Evolutionary conservation across 345 rosid species (phyloP).

Genomic region (Draba incana): DNA sequence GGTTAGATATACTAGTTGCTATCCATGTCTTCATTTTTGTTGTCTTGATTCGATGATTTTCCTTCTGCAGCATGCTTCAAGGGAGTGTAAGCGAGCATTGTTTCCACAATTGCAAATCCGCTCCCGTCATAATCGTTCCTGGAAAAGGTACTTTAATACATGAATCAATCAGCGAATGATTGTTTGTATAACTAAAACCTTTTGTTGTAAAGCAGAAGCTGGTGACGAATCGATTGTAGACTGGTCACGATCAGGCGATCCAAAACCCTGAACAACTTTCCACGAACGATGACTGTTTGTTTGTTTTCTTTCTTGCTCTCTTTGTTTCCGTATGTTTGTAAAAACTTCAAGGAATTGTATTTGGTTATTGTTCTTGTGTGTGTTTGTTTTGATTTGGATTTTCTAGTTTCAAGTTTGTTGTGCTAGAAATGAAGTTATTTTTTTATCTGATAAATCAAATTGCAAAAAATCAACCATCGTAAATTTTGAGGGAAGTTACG

Average conservation of each 20-base stretch:
- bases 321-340: conserved; percentile 3
- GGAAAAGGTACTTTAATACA: conserved; percentile 59
- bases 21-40: neutral
- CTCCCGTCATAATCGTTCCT: conserved; percentile 79
- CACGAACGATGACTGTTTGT: conserved; percentile 12
- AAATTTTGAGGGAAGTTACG: neutral
- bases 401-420: conserved; percentile 17
- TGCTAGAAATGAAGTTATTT: conserved; percentile 13
- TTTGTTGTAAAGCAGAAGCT: conserved; percentile 39
- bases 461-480: too few relatives aligned
- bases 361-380: neutral
- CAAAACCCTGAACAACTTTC: conserved; percentile 23
- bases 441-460: conserved; percentile 6
- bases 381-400: conserved; percentile 10
- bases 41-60: conserved; percentile 7
- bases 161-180: neutral
- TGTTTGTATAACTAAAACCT: neutral
- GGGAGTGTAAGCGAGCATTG: conserved; percentile 85
- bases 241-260: conserved; percentile 36
- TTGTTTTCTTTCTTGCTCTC: conserved; percentile 4
- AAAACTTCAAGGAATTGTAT: conserved; percentile 3
- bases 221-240: conserved; percentile 47
- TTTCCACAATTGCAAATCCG: conserved; percentile 80
- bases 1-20: conserved; percentile 44
- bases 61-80: conserved; percentile 59